Percentiles rank a stretch among this genome's conserved stretches.
These are phyloP conservation scores for Didymellaceae sp. DNA, from an alignment of 2,329 filamentous ascomycete genomes.

Conservation along the genomic window DNA sequence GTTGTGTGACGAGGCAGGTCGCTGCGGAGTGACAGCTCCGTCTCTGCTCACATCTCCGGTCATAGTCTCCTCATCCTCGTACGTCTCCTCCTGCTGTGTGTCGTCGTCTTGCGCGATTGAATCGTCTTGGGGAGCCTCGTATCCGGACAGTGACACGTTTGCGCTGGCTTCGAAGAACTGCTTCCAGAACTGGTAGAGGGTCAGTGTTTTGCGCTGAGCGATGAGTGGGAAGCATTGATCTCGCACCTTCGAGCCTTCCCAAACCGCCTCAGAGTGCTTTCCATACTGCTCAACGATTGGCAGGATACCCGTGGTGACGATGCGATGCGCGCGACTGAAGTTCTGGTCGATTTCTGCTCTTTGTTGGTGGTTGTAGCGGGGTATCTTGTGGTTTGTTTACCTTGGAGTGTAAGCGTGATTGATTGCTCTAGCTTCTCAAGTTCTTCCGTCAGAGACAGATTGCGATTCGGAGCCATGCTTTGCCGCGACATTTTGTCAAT, in stretches of 20 bases:
- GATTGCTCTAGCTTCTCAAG: slow-evolving; percentile 95
- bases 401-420: slow-evolving; percentile 94
- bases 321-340: slow-evolving; percentile 94
- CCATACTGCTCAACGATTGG: slow-evolving; percentile 95
- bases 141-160: slow-evolving; percentile 94
- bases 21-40: slow-evolving; percentile 54
- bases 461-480: slow-evolving; percentile 57
- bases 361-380: slow-evolving; percentile 36
- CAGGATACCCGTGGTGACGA: slow-evolving; percentile 91
- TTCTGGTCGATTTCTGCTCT: slow-evolving; percentile 92
- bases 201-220: slow-evolving; percentile 1
- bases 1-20: slow-evolving; percentile 42
- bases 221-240: neutral
- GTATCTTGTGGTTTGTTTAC: slow-evolving; percentile 47
- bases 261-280: slow-evolving; percentile 90
- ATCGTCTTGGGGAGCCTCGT: slow-evolving; percentile 77
- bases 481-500: slow-evolving; percentile 57
- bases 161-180: slow-evolving; percentile 99
- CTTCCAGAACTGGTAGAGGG: slow-evolving; percentile 83
- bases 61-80: slow-evolving; percentile 55
- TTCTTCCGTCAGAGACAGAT: slow-evolving; percentile 87
- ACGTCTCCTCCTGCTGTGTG: slow-evolving; percentile 45
- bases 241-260: slow-evolving; percentile 90
- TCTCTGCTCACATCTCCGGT: slow-evolving; percentile 39
- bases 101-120: slow-evolving; percentile 56